phyloP scores from a whole-genome alignment of 2,329 filamentous ascomycete genomes.

The Diaporthe eres region DNA sequence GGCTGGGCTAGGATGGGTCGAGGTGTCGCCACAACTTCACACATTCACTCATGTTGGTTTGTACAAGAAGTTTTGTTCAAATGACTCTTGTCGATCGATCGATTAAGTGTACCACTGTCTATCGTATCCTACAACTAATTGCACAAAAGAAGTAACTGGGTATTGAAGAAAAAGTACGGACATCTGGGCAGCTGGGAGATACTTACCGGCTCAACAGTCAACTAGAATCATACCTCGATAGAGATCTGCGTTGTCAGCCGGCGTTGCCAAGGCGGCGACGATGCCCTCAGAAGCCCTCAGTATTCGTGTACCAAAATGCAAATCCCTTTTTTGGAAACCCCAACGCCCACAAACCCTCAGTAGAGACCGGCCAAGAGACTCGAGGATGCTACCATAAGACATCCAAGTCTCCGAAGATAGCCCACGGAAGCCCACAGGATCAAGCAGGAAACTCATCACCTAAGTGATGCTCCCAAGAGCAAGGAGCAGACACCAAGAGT shows the following conservation, averaged over 20 bases:
- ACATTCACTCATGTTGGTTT: neutral
- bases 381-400: conserved; percentile 42
- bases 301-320: conserved; percentile 34
- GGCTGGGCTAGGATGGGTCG: neutral
- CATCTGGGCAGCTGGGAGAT: conserved; percentile 28
- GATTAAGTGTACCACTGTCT: conserved; percentile 28
- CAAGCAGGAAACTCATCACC: conserved; percentile 47
- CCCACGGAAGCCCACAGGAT: conserved; percentile 46
- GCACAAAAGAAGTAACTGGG: conserved; percentile 2
- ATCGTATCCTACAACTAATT: conserved; percentile 38
- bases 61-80: neutral
- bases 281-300: conserved; percentile 31
- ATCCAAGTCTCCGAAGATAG: conserved; percentile 41
- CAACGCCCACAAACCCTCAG: conserved; percentile 43
- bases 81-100: conserved; percentile 21
- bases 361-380: conserved; percentile 37
- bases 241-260: conserved; percentile 44
- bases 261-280: conserved; percentile 26
- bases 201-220: conserved; percentile 46
- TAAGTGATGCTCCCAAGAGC: conserved; percentile 46
- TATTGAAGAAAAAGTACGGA: conserved; percentile 19
- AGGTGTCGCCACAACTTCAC: neutral
- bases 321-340: conserved; percentile 38
- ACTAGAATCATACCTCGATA: conserved; percentile 40
- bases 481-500: conserved; percentile 48